A percentile compares a stretch with the other conserved stretches of the same genome.
These are phyloP conservation scores for Emmonsiellopsis sp. DNA, from an alignment of 2,329 filamentous ascomycete genomes.

Conservation along the genomic window DNA sequence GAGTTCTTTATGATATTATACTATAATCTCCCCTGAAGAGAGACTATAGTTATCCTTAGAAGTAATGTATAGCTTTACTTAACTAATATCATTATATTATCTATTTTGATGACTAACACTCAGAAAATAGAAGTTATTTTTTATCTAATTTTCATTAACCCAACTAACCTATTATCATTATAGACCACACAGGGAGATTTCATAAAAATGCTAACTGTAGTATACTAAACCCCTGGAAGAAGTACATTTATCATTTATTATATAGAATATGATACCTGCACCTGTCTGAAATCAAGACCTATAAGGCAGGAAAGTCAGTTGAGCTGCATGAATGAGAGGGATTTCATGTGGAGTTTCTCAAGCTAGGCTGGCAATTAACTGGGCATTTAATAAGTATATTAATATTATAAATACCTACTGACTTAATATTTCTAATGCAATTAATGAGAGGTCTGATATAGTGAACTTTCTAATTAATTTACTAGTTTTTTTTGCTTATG, in stretches of 20 bases:
- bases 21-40: too few relatives aligned
- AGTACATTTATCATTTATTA: slow-evolving; percentile 9
- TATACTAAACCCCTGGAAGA: background rate
- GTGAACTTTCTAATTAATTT: slow-evolving; percentile 32
- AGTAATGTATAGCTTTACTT: background rate
- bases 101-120: too few relatives aligned
- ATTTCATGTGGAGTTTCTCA: slow-evolving; percentile 53
- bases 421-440: slow-evolving; percentile 44
- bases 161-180: too few relatives aligned
- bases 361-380: slow-evolving; percentile 50
- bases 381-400: slow-evolving; percentile 54
- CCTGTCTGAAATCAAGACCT: slow-evolving; percentile 13
- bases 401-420: slow-evolving; percentile 50
- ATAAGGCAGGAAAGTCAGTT: slow-evolving; percentile 22
- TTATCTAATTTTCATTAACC: too few relatives aligned
- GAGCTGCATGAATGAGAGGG: slow-evolving; percentile 50
- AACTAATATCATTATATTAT: background rate
- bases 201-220: too few relatives aligned
- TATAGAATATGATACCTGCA: too few relatives aligned
- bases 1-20: too few relatives aligned
- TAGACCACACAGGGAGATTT: too few relatives aligned
- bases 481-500: slow-evolving; percentile 33
- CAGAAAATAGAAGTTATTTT: too few relatives aligned
- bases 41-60: too few relatives aligned
- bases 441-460: slow-evolving; percentile 33